phyloP scores from a whole-genome alignment of 345 rosid species.

The Eutrema japonicum region DNA sequence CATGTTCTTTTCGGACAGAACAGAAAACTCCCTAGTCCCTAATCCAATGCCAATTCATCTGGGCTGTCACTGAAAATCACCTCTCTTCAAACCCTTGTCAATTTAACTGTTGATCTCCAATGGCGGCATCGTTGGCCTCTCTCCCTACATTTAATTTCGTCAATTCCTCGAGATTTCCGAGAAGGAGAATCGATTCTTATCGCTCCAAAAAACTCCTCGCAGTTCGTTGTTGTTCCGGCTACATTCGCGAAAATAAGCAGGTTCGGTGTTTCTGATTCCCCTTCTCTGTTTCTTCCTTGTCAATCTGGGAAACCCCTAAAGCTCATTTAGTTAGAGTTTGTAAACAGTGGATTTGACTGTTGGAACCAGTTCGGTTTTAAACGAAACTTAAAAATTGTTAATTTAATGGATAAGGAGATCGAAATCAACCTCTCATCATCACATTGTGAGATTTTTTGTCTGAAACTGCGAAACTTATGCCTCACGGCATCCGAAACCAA shows the following conservation, averaged over 20 bases:
- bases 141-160: slow-evolving; percentile 45
- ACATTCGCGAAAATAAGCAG: slow-evolving; percentile 42
- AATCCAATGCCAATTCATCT: slow-evolving; percentile 32
- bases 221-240: slow-evolving; percentile 49
- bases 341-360: not conserved
- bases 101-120: slow-evolving; percentile 5
- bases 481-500: no score
- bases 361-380: no score
- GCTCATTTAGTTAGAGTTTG: slow-evolving; percentile 4
- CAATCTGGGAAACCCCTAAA: not conserved
- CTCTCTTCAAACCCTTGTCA: not conserved
- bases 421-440: not conserved
- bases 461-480: no score
- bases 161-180: slow-evolving; percentile 42
- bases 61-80: slow-evolving; percentile 18
- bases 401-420: not conserved
- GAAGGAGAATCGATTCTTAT: slow-evolving; percentile 39
- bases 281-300: not conserved
- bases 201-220: slow-evolving; percentile 35
- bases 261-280: slow-evolving; percentile 37
- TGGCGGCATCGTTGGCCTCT: slow-evolving; percentile 47
- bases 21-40: not conserved
- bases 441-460: not conserved
- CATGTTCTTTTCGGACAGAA: slow-evolving; percentile 21
- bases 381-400: not conserved